These are phyloP conservation scores for Ballota nigra DNA, from an alignment of 257 asterid genomes.

Conservation along the genomic window DNA sequence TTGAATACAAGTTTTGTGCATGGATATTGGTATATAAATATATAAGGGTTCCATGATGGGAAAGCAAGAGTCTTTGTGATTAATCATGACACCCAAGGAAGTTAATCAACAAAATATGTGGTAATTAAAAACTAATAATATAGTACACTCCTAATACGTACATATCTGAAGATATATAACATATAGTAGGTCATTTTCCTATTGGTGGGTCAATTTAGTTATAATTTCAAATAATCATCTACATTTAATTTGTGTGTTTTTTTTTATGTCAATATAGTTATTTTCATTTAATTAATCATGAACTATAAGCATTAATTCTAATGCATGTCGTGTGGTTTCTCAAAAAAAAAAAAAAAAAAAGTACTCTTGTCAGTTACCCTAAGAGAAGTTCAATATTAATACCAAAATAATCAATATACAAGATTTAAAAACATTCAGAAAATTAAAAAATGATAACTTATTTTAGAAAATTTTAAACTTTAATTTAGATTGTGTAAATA, in stretches of 20 bases:
- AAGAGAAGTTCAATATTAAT: background rate
- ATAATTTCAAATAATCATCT: background rate
- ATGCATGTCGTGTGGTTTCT: background rate
- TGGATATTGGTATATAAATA: background rate
- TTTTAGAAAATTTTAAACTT: too few species aligned
- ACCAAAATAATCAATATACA: background rate
- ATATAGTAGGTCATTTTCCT: background rate
- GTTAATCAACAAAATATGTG: background rate
- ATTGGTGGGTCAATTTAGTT: slow-evolving; percentile 11
- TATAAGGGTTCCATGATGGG: background rate
- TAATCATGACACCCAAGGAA: slow-evolving; percentile 13
- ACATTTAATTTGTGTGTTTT: background rate
- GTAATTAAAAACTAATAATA: too few species aligned
- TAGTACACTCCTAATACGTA: too few species aligned
- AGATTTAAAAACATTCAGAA: background rate
- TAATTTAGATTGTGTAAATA: background rate
- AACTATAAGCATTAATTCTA: background rate
- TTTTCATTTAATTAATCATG: background rate
- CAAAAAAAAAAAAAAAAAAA: too few species aligned
- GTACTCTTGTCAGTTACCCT: background rate
- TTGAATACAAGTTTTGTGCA: slow-evolving; percentile 17
- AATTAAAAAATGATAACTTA: too few species aligned
- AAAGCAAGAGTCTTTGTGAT: background rate
- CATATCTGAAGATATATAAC: background rate
- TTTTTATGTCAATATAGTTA: background rate